Evolutionary conservation across 805 yeast genomes (phyloP).

Genomic region (Limtongia smithiae): DNA sequence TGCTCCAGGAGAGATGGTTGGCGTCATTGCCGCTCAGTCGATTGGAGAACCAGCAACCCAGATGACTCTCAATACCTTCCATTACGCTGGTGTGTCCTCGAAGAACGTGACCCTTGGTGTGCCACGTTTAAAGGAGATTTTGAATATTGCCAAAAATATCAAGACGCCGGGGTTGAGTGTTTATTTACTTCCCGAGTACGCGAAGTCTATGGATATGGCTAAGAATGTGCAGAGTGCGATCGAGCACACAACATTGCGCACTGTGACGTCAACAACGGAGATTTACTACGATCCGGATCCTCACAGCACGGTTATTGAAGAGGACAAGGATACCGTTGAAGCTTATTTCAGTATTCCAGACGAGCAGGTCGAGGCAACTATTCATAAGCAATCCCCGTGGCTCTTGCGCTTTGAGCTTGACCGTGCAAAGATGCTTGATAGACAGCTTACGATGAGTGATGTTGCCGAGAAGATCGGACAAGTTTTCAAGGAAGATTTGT

Average conservation of each 20-base stretch:
- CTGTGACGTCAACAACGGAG: slow-evolving; percentile 96
- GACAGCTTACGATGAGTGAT: slow-evolving; percentile 95
- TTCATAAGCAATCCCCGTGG: slow-evolving; percentile 98
- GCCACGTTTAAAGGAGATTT: slow-evolving; percentile 95
- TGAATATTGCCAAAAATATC: slow-evolving; percentile 96
- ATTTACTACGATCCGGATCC: slow-evolving; percentile 98
- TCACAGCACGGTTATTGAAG: slow-evolving; percentile 90
- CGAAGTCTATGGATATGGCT: slow-evolving; percentile 88
- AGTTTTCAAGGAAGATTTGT: slow-evolving; percentile 89
- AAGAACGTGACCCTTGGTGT: slow-evolving; percentile 96
- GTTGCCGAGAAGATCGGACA: slow-evolving; percentile 94
- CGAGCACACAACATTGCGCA: slow-evolving; percentile 91
- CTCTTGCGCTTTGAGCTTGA: slow-evolving; percentile 91
- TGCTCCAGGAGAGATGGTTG: slow-evolving; percentile 98
- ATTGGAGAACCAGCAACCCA: slow-evolving; percentile 99
- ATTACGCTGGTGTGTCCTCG: slow-evolving; percentile 95
- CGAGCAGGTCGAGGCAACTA: slow-evolving; percentile 89
- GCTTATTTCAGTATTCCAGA: slow-evolving; percentile 97
- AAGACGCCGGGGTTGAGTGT: slow-evolving; percentile 99
- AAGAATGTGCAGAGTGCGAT: slow-evolving; percentile 94
- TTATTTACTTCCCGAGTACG: slow-evolving; percentile 75
- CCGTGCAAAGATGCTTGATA: slow-evolving; percentile 98
- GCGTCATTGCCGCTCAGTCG: slow-evolving; percentile 95
- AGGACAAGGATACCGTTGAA: slow-evolving; percentile 94
- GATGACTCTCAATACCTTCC: slow-evolving; percentile 96